Conservation (phyloP, 306 rosid genomes). For the Rosa persica region DNA sequence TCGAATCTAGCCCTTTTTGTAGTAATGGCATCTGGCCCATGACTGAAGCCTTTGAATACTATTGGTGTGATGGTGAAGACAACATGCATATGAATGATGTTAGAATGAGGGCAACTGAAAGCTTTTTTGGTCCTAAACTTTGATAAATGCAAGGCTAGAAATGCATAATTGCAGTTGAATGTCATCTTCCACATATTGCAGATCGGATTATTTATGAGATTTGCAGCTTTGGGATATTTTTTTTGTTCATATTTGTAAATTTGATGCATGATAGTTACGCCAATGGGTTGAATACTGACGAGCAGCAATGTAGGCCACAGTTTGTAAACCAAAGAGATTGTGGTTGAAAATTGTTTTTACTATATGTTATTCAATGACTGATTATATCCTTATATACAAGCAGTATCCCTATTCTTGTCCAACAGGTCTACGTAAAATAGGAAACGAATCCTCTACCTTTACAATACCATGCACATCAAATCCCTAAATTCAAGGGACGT, state of each 20-base stretch:
- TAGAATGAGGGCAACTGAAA: conserved; percentile 35
- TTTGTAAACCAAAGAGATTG: neutral
- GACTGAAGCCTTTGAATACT: conserved; percentile 33
- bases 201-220: conserved; percentile 43
- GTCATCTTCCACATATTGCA: conserved; percentile 55
- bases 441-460: neutral
- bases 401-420: neutral
- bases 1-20: conserved; percentile 16
- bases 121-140: conserved; percentile 36
- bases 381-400: neutral
- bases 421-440: neutral
- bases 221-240: conserved; percentile 23
- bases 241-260: neutral
- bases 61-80: conserved; percentile 47
- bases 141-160: conserved; percentile 19
- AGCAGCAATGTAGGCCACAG: conserved; percentile 17
- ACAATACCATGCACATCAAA: neutral
- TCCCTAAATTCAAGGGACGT: neutral
- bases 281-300: conserved; percentile 20
- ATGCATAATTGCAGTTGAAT: conserved; percentile 46
- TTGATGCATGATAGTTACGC: conserved; percentile 17
- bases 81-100: conserved; percentile 24
- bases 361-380: neutral
- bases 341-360: neutral
- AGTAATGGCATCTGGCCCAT: conserved; percentile 54